Conservation (phyloP, 176 grass and related monocot species). For the Hsuehochloa calcarea region DNA sequence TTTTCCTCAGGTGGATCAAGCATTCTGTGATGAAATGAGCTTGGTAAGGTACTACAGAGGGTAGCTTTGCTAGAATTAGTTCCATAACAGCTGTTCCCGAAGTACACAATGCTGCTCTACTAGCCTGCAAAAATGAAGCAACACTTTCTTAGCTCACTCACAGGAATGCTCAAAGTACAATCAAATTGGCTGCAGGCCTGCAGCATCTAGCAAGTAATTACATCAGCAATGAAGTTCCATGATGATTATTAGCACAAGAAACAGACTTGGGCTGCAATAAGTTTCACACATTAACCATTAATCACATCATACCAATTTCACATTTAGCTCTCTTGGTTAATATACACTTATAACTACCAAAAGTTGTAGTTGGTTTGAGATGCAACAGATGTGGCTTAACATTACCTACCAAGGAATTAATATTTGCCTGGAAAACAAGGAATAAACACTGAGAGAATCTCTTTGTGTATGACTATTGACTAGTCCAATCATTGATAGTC, state of each 20-base stretch:
- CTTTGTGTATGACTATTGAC: slow-evolving; percentile 7
- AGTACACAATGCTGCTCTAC: slow-evolving; percentile 88
- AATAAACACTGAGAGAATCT: neutral
- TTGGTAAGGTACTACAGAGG: slow-evolving; percentile 81
- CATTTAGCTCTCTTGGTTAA: neutral
- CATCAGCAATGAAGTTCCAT: neutral
- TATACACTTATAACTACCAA: neutral
- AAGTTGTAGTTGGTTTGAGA: neutral
- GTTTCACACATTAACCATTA: slow-evolving; percentile 4
- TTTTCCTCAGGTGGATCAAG: slow-evolving; percentile 70
- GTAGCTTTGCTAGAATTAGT: slow-evolving; percentile 67
- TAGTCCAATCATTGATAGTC: neutral
- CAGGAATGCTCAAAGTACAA: slow-evolving; percentile 22
- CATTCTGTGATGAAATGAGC: slow-evolving; percentile 90
- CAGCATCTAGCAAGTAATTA: neutral
- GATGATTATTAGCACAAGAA: neutral
- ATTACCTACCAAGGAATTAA: neutral
- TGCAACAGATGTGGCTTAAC: slow-evolving; percentile 7
- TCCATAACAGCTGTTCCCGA: slow-evolving; percentile 95
- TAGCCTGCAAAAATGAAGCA: slow-evolving; percentile 63
- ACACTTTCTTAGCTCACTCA: slow-evolving; percentile 13
- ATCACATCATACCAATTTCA: neutral
- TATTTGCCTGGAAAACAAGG: neutral
- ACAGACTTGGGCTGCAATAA: slow-evolving; percentile 5
- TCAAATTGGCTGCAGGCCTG: neutral